Conservation (phyloP, 345 rosid species). For the Ailanthus altissimus region DNA sequence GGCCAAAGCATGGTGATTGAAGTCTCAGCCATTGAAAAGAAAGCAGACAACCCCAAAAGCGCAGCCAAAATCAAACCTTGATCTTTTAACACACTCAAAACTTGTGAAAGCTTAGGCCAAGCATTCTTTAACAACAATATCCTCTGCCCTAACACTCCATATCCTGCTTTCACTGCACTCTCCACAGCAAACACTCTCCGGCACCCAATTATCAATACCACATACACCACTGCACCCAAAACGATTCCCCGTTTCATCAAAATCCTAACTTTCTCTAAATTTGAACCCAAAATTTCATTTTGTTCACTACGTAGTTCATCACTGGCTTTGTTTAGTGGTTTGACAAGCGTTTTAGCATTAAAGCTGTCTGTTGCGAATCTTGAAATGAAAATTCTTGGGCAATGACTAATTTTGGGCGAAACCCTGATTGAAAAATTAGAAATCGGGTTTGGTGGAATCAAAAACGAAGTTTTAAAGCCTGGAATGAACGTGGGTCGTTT, state of each 20-base stretch:
- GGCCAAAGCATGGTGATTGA: slow-evolving; percentile 93
- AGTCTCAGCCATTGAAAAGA: slow-evolving; percentile 96
- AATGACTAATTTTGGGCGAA: slow-evolving; percentile 27
- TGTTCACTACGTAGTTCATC: slow-evolving; percentile 28
- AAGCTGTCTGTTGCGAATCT: slow-evolving; percentile 20
- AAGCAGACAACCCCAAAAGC: slow-evolving; percentile 77
- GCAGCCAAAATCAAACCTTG: slow-evolving; percentile 78
- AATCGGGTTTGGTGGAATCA: slow-evolving; percentile 33
- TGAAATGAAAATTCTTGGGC: slow-evolving; percentile 25
- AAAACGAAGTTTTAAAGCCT: slow-evolving; percentile 29
- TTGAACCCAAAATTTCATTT: slow-evolving; percentile 19
- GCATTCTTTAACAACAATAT: slow-evolving; percentile 58
- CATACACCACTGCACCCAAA: slow-evolving; percentile 66
- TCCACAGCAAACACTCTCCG: slow-evolving; percentile 66
- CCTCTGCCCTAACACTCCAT: slow-evolving; percentile 69
- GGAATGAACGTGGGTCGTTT: slow-evolving; percentile 41
- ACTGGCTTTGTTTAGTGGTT: slow-evolving; percentile 27
- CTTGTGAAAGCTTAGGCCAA: slow-evolving; percentile 72
- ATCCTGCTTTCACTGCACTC: slow-evolving; percentile 63
- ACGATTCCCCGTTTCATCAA: slow-evolving; percentile 51
- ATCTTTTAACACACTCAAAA: slow-evolving; percentile 70
- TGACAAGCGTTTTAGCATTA: slow-evolving; percentile 28
- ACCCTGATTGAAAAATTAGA: slow-evolving; percentile 36
- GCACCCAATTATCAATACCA: slow-evolving; percentile 56
- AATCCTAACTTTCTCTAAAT: slow-evolving; percentile 42